phyloP scores from a whole-genome alignment of 495 filamentous ascomycete genomes.

The Polyplosphaeria fusca region DNA sequence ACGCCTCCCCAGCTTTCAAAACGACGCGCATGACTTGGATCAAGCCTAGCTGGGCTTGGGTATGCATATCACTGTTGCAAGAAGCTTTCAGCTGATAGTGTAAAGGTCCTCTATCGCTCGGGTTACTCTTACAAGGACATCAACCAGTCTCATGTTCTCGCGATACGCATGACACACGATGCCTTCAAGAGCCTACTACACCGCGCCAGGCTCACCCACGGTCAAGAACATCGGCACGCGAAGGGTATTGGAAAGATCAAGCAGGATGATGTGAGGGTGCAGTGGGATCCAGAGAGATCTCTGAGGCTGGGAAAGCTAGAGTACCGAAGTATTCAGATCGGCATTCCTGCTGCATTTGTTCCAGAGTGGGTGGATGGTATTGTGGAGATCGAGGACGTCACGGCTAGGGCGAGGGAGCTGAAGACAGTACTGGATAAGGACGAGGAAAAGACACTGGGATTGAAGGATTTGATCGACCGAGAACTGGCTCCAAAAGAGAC shows the following conservation, averaged over 20 bases:
- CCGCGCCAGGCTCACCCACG: slow-evolving; percentile 5
- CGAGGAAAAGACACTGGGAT: slow-evolving; percentile 6
- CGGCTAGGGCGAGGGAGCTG: slow-evolving; percentile 48
- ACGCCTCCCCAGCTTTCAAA: slow-evolving; percentile 52
- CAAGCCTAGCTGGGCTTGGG: slow-evolving; percentile 64
- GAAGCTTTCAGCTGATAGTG: too few relatives aligned
- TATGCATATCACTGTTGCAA: too few relatives aligned
- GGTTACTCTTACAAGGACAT: slow-evolving; percentile 35
- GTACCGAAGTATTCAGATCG: slow-evolving; percentile 60
- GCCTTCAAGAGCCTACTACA: slow-evolving; percentile 14
- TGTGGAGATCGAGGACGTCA: slow-evolving; percentile 57
- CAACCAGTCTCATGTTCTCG: slow-evolving; percentile 25
- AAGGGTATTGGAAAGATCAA: slow-evolving; percentile 36
- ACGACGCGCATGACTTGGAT: slow-evolving; percentile 60
- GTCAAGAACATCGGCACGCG: slow-evolving; percentile 37
- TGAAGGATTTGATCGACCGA: slow-evolving; percentile 42
- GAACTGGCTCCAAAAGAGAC: slow-evolving; percentile 49
- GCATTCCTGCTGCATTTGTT: slow-evolving; percentile 47
- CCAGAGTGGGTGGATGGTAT: slow-evolving; percentile 52
- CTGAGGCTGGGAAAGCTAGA: slow-evolving; percentile 43
- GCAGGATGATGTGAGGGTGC: slow-evolving; percentile 51
- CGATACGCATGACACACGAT: slow-evolving; percentile 20
- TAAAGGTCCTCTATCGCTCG: slow-evolving; percentile 47
- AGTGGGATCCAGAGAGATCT: slow-evolving; percentile 62
- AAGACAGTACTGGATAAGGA: slow-evolving; percentile 47